Conservation (phyloP, 1,139 yeast species). For the Tardiomyces digboiensis region DNA sequence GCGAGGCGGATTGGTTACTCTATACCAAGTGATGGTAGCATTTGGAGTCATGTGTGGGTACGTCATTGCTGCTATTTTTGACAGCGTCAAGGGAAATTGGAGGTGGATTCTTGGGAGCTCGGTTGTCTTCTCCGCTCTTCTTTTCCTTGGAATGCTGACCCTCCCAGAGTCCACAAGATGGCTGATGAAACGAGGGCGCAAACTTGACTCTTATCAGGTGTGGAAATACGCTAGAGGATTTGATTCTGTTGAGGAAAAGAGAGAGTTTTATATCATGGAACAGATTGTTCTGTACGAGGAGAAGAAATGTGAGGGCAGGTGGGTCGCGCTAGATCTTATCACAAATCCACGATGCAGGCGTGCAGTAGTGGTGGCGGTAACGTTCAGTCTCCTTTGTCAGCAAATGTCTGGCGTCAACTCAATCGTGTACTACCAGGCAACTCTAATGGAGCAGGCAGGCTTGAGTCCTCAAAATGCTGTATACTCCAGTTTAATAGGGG, state of each 20-base stretch:
- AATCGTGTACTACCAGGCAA: conserved; percentile 55
- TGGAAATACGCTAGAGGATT: no score
- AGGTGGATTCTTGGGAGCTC: conserved; percentile 66
- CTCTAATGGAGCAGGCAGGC: conserved; percentile 58
- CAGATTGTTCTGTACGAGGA: neutral
- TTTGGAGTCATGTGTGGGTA: conserved; percentile 81
- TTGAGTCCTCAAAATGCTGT: conserved; percentile 53
- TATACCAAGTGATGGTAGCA: conserved; percentile 88
- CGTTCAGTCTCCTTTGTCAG: conserved; percentile 85
- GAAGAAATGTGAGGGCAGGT: conserved; percentile 6
- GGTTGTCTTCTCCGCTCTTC: conserved; percentile 10
- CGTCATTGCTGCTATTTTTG: conserved; percentile 56
- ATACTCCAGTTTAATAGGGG: conserved; percentile 81
- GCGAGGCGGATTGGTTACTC: conserved; percentile 75
- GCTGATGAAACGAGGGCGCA: conserved; percentile 46
- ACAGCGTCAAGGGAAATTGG: conserved; percentile 54
- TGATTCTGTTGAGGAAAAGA: conserved; percentile 3
- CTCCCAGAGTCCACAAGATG: conserved; percentile 66
- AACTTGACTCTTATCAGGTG: conserved; percentile 36
- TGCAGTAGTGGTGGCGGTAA: conserved; percentile 64
- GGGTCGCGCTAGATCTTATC: neutral
- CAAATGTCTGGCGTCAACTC: conserved; percentile 91
- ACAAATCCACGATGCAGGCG: conserved; percentile 45
- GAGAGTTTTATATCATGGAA: conserved; percentile 15
- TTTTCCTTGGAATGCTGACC: conserved; percentile 10